phyloP scores from a whole-genome alignment of 129 eudicot genomes.

The Flaveria ramosissima region DNA sequence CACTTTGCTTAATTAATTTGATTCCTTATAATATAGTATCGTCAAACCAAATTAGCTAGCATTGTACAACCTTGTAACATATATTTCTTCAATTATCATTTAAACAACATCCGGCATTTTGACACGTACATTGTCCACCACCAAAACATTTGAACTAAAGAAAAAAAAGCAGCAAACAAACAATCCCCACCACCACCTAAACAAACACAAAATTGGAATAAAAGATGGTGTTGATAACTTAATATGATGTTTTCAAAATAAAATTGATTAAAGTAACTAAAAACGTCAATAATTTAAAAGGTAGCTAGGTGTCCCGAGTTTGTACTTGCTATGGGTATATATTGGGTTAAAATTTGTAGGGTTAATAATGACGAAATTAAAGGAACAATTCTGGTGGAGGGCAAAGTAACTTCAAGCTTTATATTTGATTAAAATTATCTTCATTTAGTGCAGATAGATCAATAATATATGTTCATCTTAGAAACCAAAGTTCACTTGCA shows the following conservation, averaged over 20 bases:
- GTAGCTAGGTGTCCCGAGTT: no score
- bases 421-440: not conserved
- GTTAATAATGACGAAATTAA: no score
- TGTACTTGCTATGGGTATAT: no score
- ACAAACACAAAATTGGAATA: not conserved
- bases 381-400: no score
- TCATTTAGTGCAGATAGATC: not conserved
- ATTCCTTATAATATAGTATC: not conserved
- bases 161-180: not conserved
- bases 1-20: no score
- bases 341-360: no score
- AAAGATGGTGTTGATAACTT: not conserved
- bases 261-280: no score
- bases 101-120: not conserved
- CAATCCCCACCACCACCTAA: constrained; percentile 12
- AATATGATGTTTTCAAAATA: no score
- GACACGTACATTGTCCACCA: constrained; percentile 5
- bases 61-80: not conserved
- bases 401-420: not conserved
- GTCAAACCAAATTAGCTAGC: not conserved
- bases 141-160: not conserved
- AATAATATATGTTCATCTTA: not conserved
- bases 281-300: no score
- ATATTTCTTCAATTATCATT: not conserved
- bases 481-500: not conserved